Evolutionary conservation across 495 filamentous ascomycete species (phyloP), one percentile per base, ranked within the genome.

Genomic region (Daldinia caldariorum): DNA sequence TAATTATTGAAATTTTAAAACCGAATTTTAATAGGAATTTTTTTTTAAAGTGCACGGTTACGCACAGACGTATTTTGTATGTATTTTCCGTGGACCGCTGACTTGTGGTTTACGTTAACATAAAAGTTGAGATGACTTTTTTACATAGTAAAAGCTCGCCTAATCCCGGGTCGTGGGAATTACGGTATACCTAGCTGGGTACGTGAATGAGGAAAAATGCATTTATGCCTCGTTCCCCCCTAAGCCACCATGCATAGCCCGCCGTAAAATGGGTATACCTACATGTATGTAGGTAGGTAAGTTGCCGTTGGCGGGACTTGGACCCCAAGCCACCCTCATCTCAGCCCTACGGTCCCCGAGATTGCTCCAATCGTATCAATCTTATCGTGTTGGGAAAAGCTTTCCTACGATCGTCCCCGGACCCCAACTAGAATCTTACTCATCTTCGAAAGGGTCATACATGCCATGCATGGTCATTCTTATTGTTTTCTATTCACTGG

Each of bases 301-400:
- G 16, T 9, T 63, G 53, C 43, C 53, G 66, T 29, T 49, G 22
- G 58, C 45, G 53, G 54, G 38, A 67, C 41, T 29, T 29, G 29
- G 34, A 45, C 43, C 60, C 54, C 26, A 49, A 59, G 39, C 47
- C 67, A 69, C 67, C 47, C 54, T 41, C 37, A 47, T 43, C 41
- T 43, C 67, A 63, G 67, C 61, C 67, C 54, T 64, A 69, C 61
- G 54, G 50, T 45, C 57, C 62, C 58, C 61, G 58, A 62, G 26
- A 26, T 26, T 3, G 26, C 58, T 31, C 50, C 34, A 58, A 50
- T 39, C 14, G 58, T 61, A 45, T 55, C 9, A 41, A 31, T 37
- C 29, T 20, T 45, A 37, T 67, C 12, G 56, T 18, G 37, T 67
- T 61, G 22, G 57, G 26, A 26, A n/a, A 12, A 34, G 1, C 10